Evolutionary conservation across 2,329 filamentous ascomycete genomes (phyloP), one percentile per base, ranked within the genome.

Genomic region (Trichoderma sp.): DNA sequence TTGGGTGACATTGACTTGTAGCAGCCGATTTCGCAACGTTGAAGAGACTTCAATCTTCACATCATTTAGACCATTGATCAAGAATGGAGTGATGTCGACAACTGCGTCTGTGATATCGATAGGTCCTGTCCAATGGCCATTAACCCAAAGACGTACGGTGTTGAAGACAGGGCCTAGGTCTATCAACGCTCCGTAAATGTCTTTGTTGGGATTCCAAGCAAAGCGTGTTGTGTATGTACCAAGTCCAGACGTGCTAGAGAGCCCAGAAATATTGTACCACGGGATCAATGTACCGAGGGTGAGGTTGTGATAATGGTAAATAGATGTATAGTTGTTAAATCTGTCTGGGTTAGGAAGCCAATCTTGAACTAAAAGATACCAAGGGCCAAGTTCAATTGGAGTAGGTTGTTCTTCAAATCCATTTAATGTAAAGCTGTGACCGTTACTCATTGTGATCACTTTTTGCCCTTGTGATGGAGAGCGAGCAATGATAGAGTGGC

Each of bases 1-100:
- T 35, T 64, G 47, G 16, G 61, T 64, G 33, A 64, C 61, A 53
- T 64, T 64, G 31, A 64, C 61, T 55, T 64, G 61, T 3, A 64
- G 49, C 21, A 64, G 16, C 4, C 61, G 10, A 19, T 64, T 64
- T 55, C 61, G 40, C 5, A 64, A 33, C 0, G 61, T 64, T 27
- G 61, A 55, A n/a, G 61, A 55, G n/a, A 64, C 61, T n/a, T 64
- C 61, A 10, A 64, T 55, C 24, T 55, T 55, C 6, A 64, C 33
- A 29, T 64, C 47, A 8, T 64, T 64, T 1, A 55, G 5, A 2
- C 61, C 61, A 5, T 0, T 27, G 13, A 21, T 64, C 29, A 64
- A 40, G 21, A 35, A 55, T 29, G 61, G 61, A n/a, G 61, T 64
- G 11, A 64, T 31, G 5, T 64, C 49, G 19, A 64, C 61, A 29